Percentiles rank a stretch among this genome's conserved stretches.
These are phyloP conservation scores for Chlamydomonas applanata DNA, from an alignment of 139 green algal species.

Conservation along the genomic window DNA sequence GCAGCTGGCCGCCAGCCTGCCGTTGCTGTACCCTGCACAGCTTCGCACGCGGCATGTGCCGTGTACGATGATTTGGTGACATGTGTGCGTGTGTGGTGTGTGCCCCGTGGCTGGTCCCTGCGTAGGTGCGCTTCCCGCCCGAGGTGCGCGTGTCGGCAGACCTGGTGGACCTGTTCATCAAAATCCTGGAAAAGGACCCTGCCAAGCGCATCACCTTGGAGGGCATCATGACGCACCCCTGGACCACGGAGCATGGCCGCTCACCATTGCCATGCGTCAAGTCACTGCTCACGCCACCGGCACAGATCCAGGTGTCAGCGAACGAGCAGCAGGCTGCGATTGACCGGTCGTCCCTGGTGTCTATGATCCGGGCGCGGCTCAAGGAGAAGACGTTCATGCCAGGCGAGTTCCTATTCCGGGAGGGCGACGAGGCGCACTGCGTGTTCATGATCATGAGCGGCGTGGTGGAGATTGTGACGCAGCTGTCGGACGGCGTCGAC, in stretches of 20 bases:
- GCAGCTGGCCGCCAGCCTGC: too few relatives aligned
- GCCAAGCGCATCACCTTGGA: constrained; percentile 64
- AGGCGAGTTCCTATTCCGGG: constrained; percentile 48
- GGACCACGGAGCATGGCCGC: constrained; percentile 9
- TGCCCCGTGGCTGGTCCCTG: too few relatives aligned
- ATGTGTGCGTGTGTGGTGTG: too few relatives aligned
- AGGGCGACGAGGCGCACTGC: constrained; percentile 47
- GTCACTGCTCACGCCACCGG: neutral
- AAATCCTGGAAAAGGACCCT: constrained; percentile 81
- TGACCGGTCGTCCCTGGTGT: constrained; percentile 41
- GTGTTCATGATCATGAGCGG: constrained; percentile 56
- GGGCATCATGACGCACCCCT: constrained; percentile 26
- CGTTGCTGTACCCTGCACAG: too few relatives aligned
- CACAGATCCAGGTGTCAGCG: constrained; percentile 29
- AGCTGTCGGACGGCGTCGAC: constrained; percentile 8
- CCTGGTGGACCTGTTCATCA: constrained; percentile 62
- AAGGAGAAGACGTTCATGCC: constrained; percentile 43
- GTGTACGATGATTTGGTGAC: too few relatives aligned
- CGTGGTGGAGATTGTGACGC: constrained; percentile 53
- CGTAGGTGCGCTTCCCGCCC: constrained; percentile 21
- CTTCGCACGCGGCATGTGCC: too few relatives aligned
- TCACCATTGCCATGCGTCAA: constrained; percentile 1
- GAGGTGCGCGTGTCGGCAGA: constrained; percentile 20
- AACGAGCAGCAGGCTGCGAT: constrained; percentile 44
- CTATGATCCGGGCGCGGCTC: constrained; percentile 41